Conservation (phyloP, 1,284 basidiomycete genomes). For the Kwoniella shivajii region DNA sequence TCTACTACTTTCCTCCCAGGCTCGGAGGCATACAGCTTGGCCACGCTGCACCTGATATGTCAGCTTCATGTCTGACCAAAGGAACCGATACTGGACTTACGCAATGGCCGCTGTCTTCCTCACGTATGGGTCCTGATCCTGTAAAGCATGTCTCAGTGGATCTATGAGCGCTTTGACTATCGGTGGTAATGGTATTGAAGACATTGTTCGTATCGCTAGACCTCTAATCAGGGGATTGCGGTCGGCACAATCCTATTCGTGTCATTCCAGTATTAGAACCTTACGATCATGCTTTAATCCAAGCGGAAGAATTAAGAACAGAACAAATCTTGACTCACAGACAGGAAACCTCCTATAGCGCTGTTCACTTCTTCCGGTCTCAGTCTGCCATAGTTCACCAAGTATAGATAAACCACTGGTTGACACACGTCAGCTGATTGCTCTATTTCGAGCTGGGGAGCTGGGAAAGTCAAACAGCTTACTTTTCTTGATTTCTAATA, state of each 20-base stretch:
- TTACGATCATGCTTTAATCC: not conserved
- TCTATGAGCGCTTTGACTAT: conserved; percentile 96
- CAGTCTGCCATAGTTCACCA: conserved; percentile 97
- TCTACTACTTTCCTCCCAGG: conserved; percentile 76
- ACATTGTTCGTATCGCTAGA: conserved; percentile 96
- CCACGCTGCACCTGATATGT: conserved; percentile 60
- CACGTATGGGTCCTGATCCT: conserved; percentile 95
- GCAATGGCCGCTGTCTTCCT: conserved; percentile 93
- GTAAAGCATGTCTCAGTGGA: conserved; percentile 86
- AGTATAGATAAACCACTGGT: conserved; percentile 92
- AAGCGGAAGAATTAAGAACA: not conserved
- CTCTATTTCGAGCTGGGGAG: not conserved
- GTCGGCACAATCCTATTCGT: conserved; percentile 79
- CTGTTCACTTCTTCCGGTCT: conserved; percentile 94
- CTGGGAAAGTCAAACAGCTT: conserved; percentile 5
- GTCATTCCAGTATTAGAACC: not conserved
- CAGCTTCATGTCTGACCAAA: not conserved
- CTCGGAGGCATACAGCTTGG: conserved; percentile 94
- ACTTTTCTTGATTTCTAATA: conserved; percentile 99
- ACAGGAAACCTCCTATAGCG: conserved; percentile 95
- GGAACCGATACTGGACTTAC: conserved; percentile 26
- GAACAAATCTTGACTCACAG: conserved; percentile 55
- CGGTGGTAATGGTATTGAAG: conserved; percentile 91
- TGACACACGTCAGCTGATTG: not conserved
- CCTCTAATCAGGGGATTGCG: conserved; percentile 94